A percentile compares a stretch with the other conserved stretches of the same genome.
phyloP scores from a whole-genome alignment of 495 filamentous ascomycete species.

The Annulohypoxylon moriforme region DNA sequence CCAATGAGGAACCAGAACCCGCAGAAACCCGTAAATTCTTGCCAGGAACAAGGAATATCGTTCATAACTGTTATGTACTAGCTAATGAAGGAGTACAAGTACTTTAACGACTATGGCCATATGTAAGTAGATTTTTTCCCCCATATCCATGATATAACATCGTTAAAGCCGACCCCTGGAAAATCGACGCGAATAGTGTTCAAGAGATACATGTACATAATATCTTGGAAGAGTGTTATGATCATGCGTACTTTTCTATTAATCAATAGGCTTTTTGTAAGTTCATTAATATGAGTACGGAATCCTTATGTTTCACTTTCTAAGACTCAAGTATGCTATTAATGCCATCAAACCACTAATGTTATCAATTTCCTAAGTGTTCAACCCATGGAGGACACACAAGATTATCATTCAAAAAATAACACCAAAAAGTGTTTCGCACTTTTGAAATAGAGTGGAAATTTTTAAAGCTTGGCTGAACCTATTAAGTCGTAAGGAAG shows the following conservation, averaged over 20 bases:
- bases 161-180: too few relatives aligned
- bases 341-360: too few relatives aligned
- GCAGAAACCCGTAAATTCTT: constrained; percentile 16
- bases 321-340: neutral
- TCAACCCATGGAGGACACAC: neutral
- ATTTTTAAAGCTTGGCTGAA: neutral
- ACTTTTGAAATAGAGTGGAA: neutral
- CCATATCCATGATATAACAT: too few relatives aligned
- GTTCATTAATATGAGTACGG: neutral
- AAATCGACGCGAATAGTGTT: neutral
- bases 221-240: neutral
- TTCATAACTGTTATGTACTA: constrained; percentile 6
- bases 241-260: neutral
- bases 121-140: too few relatives aligned
- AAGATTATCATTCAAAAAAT: neutral
- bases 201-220: neutral
- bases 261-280: neutral
- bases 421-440: neutral
- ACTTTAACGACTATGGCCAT: too few relatives aligned
- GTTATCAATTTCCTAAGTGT: neutral
- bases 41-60: constrained; percentile 36
- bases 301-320: neutral
- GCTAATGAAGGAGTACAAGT: neutral
- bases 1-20: constrained; percentile 20
- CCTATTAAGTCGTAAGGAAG: constrained; percentile 8